These are phyloP conservation scores for Blumeriella jaapii DNA, from an alignment of 2,329 filamentous ascomycete genomes.

Conservation along the genomic window DNA sequence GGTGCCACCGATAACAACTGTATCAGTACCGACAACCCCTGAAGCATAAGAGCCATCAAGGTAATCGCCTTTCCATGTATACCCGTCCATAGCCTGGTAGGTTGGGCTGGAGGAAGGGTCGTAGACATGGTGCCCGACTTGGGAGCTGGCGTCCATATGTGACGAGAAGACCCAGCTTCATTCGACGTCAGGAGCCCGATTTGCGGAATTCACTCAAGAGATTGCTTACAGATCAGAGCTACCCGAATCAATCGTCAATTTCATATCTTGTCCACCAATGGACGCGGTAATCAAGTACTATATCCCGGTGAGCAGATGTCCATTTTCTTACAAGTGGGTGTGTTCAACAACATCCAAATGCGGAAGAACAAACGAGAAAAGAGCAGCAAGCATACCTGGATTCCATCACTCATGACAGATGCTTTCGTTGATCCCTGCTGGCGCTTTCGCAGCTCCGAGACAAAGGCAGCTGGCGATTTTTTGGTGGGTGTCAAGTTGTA, in stretches of 20 bases:
- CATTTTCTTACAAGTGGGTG: no score
- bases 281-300: constrained; percentile 22
- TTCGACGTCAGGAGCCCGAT: no score
- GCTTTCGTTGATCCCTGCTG: constrained; percentile 23
- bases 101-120: constrained; percentile 19
- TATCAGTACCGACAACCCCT: constrained; percentile 26
- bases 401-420: constrained; percentile 13
- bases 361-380: no score
- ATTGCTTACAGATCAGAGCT: constrained; percentile 25
- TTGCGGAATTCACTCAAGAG: no score
- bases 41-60: constrained; percentile 28
- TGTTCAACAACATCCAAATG: no score
- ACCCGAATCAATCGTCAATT: constrained; percentile 26
- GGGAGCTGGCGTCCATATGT: constrained; percentile 11
- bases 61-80: constrained; percentile 25
- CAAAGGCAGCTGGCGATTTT: constrained; percentile 17
- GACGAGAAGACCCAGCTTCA: constrained; percentile 27
- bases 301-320: no score
- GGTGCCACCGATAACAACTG: constrained; percentile 25
- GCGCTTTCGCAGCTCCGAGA: constrained; percentile 19
- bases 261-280: constrained; percentile 23
- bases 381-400: no score
- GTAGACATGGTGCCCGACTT: constrained; percentile 16
- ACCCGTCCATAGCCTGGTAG: constrained; percentile 19
- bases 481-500: constrained; percentile 21